Conservation (phyloP, 192 early-diverging fungal genomes). For the Entophlyctis luteolus region DNA sequence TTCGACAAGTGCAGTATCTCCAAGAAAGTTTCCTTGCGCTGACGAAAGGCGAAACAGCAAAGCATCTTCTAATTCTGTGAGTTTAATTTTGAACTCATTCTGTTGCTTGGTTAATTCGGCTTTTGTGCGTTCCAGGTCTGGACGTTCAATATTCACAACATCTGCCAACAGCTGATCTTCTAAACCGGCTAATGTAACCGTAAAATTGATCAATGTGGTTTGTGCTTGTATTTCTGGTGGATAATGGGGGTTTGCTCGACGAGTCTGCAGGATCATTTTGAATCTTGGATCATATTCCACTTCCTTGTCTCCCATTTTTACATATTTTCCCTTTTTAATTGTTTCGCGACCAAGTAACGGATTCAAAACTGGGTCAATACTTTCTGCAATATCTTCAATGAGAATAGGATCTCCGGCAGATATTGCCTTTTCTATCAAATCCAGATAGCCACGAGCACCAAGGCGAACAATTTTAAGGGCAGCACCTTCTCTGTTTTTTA, state of each 20-base stretch:
- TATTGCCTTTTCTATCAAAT: slow-evolving; percentile 62
- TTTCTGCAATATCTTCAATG: slow-evolving; percentile 61
- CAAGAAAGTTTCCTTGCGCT: slow-evolving; percentile 64
- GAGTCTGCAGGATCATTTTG: slow-evolving; percentile 62
- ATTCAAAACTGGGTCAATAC: slow-evolving; percentile 62
- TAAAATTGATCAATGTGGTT: slow-evolving; percentile 64
- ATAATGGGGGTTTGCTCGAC: slow-evolving; percentile 61
- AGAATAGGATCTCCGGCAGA: slow-evolving; percentile 55
- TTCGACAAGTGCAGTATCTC: slow-evolving; percentile 63
- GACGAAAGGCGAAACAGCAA: slow-evolving; percentile 55
- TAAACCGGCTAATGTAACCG: slow-evolving; percentile 59
- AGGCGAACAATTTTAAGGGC: slow-evolving; percentile 54
- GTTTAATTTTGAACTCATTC: slow-evolving; percentile 65
- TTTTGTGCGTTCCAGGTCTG: slow-evolving; percentile 61
- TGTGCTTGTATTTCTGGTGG: slow-evolving; percentile 68
- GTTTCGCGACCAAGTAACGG: slow-evolving; percentile 61
- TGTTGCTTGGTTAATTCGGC: slow-evolving; percentile 66
- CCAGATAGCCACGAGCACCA: slow-evolving; percentile 55
- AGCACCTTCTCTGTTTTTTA: slow-evolving; percentile 57
- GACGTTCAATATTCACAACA: slow-evolving; percentile 64
- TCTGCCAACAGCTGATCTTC: slow-evolving; percentile 65
- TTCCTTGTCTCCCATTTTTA: slow-evolving; percentile 70
- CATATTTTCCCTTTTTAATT: slow-evolving; percentile 62
- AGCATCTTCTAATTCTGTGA: slow-evolving; percentile 63
- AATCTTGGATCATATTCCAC: slow-evolving; percentile 63